Evolutionary conservation across 2,329 filamentous ascomycete genomes (phyloP).

Genomic region (Beauveria medogensis): DNA sequence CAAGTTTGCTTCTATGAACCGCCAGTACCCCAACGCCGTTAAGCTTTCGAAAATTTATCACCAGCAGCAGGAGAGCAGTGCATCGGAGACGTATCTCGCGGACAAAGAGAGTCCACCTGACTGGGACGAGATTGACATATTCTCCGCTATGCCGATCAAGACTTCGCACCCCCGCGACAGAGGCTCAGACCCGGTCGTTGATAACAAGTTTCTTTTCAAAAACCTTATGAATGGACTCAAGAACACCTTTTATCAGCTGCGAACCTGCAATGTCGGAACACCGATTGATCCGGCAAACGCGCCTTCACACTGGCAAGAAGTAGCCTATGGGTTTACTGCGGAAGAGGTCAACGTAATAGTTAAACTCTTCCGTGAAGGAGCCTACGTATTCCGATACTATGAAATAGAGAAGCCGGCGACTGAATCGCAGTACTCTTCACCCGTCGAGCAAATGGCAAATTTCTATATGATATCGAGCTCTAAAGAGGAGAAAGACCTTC

Average conservation of each 20-base stretch:
- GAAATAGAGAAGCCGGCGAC: conserved; percentile 71
- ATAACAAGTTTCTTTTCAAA: conserved; percentile 97
- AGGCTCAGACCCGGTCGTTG: conserved; percentile 79
- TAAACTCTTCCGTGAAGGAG: conserved; percentile 94
- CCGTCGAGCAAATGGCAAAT: conserved; percentile 87
- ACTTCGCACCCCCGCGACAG: conserved; percentile 85
- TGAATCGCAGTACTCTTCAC: conserved; percentile 68
- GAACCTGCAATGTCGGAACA: conserved; percentile 72
- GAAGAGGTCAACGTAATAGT: conserved; percentile 96
- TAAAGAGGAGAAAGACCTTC: conserved; percentile 93
- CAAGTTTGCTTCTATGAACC: conserved; percentile 97
- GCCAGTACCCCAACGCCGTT: conserved; percentile 88
- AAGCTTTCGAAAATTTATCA: conserved; percentile 77
- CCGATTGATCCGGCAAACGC: conserved; percentile 69
- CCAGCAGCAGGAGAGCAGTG: conserved; percentile 55
- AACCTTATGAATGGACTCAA: conserved; percentile 94
- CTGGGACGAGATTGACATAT: conserved; percentile 98
- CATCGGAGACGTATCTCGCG: conserved; percentile 72
- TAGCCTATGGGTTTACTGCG: conserved; percentile 91
- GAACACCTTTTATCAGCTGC: conserved; percentile 91
- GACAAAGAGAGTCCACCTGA: conserved; percentile 75
- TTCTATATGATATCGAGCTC: conserved; percentile 90
- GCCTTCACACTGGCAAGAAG: conserved; percentile 86
- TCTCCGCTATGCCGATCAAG: conserved; percentile 92
- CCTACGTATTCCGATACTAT: conserved; percentile 95